A percentile compares a stretch with the other conserved stretches of the same genome.
Evolutionary conservation across 768 basidiomycete genomes (phyloP).

Genomic region (Trametopsis cervina): DNA sequence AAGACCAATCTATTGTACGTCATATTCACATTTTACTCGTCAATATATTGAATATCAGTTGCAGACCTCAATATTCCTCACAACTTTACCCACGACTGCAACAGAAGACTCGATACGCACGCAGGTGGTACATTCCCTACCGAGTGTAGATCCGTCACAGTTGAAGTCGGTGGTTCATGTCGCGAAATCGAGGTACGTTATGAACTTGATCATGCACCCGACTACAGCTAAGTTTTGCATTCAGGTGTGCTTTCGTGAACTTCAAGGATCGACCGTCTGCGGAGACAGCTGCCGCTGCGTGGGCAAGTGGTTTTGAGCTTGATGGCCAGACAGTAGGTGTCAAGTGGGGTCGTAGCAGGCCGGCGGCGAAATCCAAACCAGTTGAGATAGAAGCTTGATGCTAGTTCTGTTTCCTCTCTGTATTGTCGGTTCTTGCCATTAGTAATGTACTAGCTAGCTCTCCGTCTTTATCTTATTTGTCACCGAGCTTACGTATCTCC

Average conservation of each 20-base stretch:
- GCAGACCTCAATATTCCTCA: conserved; percentile 83
- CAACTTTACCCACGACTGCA: conserved; percentile 61
- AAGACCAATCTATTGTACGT: conserved; percentile 80
- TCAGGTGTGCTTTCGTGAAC: conserved; percentile 91
- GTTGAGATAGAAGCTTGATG: neutral
- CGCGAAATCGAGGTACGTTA: conserved; percentile 59
- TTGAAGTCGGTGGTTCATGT: conserved; percentile 85
- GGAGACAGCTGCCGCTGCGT: conserved; percentile 81
- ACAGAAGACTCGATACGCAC: conserved; percentile 74
- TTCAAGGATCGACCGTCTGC: conserved; percentile 80
- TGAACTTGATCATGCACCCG: neutral
- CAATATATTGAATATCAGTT: too few species aligned
- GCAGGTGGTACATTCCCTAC: conserved; percentile 59
- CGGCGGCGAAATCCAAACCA: conserved; percentile 26
- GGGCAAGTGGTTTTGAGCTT: conserved; percentile 87
- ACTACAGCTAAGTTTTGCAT: neutral
- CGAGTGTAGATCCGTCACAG: conserved; percentile 52
- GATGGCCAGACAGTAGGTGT: conserved; percentile 67
- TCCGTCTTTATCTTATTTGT: too few species aligned
- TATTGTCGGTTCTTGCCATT: too few species aligned
- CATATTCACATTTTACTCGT: conserved; percentile 1
- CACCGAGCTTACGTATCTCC: too few species aligned
- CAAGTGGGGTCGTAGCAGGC: conserved; percentile 83
- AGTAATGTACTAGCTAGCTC: too few species aligned
- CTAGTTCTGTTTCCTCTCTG: neutral